phyloP scores from a whole-genome alignment of 305 asterid species.

The Rubia balearica region DNA sequence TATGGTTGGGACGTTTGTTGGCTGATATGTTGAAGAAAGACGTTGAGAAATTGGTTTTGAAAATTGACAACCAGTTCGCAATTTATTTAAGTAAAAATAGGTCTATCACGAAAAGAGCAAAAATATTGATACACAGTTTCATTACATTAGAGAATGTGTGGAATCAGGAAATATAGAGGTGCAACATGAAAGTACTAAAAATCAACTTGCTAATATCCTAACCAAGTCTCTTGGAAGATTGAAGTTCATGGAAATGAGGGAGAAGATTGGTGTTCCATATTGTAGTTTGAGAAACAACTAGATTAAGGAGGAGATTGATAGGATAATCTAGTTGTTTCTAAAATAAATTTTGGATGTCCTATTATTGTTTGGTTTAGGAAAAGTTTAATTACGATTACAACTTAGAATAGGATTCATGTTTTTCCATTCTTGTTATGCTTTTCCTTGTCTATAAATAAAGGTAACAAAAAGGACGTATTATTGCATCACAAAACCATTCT shows the following conservation, averaged over 20 bases:
- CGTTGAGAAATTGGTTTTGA: background rate
- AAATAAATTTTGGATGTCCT: background rate
- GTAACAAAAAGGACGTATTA: too few species aligned
- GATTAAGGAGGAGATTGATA: background rate
- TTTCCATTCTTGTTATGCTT: background rate
- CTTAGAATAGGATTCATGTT: background rate
- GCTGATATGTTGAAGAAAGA: background rate
- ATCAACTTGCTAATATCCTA: background rate
- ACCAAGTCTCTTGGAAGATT: background rate
- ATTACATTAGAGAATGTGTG: too few species aligned
- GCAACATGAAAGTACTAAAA: too few species aligned
- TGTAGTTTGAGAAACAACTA: background rate
- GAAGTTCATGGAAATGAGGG: background rate
- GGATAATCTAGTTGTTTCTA: background rate
- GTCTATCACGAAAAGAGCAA: too few species aligned
- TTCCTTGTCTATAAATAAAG: background rate
- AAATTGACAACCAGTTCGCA: background rate
- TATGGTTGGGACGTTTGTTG: background rate
- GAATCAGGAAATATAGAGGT: too few species aligned
- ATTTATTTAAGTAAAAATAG: background rate
- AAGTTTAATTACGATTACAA: background rate
- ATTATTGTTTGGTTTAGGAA: background rate
- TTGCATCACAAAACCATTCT: too few species aligned
- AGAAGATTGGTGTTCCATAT: background rate
- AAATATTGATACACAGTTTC: too few species aligned